Conservation (phyloP, 192 early-diverging fungal species). For the Coemansia sp. region DNA sequence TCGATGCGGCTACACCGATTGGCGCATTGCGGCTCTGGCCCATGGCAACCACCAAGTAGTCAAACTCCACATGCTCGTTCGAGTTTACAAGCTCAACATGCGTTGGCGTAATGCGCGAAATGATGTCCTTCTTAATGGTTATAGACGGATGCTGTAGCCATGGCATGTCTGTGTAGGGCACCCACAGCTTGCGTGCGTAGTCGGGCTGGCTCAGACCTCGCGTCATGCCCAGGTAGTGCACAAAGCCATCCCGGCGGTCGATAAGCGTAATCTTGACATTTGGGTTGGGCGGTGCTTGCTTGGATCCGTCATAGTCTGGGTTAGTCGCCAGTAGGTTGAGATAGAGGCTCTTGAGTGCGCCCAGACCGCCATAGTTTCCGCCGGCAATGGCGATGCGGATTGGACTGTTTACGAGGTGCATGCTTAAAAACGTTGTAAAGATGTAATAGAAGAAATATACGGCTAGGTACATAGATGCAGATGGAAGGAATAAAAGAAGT, state of each 20-base stretch:
- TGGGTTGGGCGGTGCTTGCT: slow-evolving; percentile 35
- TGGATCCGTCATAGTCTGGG: slow-evolving; percentile 39
- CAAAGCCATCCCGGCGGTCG: slow-evolving; percentile 57
- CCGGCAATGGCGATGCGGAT: slow-evolving; percentile 46
- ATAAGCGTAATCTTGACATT: slow-evolving; percentile 55
- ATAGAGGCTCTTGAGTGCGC: slow-evolving; percentile 34
- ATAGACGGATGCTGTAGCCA: slow-evolving; percentile 46
- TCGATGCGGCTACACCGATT: slow-evolving; percentile 27
- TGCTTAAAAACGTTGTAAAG: background rate
- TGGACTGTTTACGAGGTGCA: slow-evolving; percentile 25
- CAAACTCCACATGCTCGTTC: slow-evolving; percentile 31
- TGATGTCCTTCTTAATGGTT: slow-evolving; percentile 41
- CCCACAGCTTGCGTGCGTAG: slow-evolving; percentile 54
- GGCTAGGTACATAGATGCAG: background rate
- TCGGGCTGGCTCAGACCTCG: slow-evolving; percentile 51
- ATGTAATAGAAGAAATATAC: background rate
- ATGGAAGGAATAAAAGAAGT: background rate
- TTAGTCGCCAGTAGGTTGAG: slow-evolving; percentile 37
- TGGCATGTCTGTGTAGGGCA: slow-evolving; percentile 49
- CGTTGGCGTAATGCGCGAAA: slow-evolving; percentile 35
- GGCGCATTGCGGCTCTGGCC: slow-evolving; percentile 39
- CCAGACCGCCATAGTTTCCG: slow-evolving; percentile 48
- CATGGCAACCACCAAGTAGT: slow-evolving; percentile 49
- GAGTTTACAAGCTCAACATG: slow-evolving; percentile 29
- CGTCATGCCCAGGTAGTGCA: slow-evolving; percentile 56